Evolutionary conservation across 2,329 filamentous ascomycete genomes (phyloP), one percentile per base, ranked within the genome.

Genomic region (Aspergillus bombycis): DNA sequence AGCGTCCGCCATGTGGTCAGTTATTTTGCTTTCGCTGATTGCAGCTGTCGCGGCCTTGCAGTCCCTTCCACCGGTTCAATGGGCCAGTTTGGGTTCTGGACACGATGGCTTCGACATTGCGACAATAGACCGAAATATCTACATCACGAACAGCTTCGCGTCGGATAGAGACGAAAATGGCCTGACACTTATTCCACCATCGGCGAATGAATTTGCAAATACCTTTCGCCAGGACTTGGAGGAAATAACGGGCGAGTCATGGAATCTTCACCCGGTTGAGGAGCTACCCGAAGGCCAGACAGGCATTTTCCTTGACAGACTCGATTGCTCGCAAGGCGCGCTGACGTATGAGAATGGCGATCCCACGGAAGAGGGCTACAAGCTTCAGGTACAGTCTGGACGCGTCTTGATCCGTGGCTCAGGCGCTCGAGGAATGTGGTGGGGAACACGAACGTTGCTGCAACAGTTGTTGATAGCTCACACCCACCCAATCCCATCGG

Each of bases 401-500:
- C 72, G 71, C 19, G 76, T 86, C 16, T 75, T 73, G 12, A 82
- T 88, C 66, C 75, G 76, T 3, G 85, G 85, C 1, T 83, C 84
- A 8, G 85, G 84, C 57, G 80, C 85, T 0, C 77, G 86, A 7
- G 86, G 86, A 11, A 82, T 79, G 58, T 88, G 84, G 83, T 88
- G 86, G 86, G 85, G 81, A 43, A 87, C 85, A 0, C 78, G 85
- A 36, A 84, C 85, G 1, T 65, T 88, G 10, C 70, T 88, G 4
- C 86, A 88, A 66, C 62, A 83, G 82, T 67, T 82, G 4, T 63
- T 82, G 28, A 70, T 86, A 23, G 21, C 43, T 12, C 48, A 62
- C 12, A 71, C 73, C 3, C 67, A 78, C 21, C 74, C 68, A 2
- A 58, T 88, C 16, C 72, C 79, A 0, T 64, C 74, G n/a, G 85